Evolutionary conservation across 2,329 filamentous ascomycete species (phyloP).

Genomic region (Tolypocladium amazonense): DNA sequence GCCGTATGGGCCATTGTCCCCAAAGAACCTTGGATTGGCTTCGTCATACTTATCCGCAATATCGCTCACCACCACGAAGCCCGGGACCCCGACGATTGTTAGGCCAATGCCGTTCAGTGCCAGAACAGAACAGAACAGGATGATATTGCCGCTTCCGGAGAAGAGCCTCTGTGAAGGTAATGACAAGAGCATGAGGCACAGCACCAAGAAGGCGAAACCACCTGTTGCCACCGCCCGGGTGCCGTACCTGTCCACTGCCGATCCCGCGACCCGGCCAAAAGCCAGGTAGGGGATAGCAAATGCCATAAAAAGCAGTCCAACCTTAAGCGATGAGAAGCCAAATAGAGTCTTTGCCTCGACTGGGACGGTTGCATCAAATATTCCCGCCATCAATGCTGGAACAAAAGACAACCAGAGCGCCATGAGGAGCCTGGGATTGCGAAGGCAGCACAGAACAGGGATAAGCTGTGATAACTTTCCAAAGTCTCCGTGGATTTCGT

Average conservation of each 20-base stretch:
- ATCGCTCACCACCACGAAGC: neutral
- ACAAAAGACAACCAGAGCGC: neutral
- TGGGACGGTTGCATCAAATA: neutral
- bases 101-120: neutral
- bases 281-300: neutral
- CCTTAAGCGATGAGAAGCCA: neutral
- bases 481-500: neutral
- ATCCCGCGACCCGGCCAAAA: neutral
- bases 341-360: neutral
- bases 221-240: neutral
- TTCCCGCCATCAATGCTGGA: neutral
- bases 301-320: neutral
- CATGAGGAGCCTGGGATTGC: neutral
- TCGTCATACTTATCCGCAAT: neutral
- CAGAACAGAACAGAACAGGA: neutral
- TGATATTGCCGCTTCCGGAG: neutral
- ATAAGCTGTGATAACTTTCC: neutral
- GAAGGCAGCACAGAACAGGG: neutral
- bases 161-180: neutral
- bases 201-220: neutral
- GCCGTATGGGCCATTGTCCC: neutral
- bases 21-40: neutral
- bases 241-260: neutral
- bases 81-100: neutral
- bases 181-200: neutral